Base-by-base conservation (phyloP, 805 yeast species). In the Metschnikowia aberdeeniae region DNA sequence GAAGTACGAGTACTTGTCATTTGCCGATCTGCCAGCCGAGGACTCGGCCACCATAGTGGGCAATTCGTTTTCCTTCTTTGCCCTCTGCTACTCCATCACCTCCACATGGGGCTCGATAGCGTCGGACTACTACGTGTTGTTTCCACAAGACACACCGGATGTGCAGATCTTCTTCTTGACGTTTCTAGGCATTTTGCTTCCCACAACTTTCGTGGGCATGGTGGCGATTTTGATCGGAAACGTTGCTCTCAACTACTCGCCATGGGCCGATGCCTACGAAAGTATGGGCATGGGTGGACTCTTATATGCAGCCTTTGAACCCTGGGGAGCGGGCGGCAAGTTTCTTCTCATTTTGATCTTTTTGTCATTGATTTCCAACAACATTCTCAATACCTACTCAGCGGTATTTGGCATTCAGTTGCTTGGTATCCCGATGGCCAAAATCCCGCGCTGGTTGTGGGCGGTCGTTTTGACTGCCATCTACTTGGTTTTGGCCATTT, bases 91-190 rank as follows among this genome's bases (percentile, higher is more conserved):
- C 57, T 81, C 95, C 26, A 81, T 84, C 38, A 87, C 96, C 3
- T 78, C 88, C 3, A 86, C 96, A 1, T 89, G 96, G 96, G 90
- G 95, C 36, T 83, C 90, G 2, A 77, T 86, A 49, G 87, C 96
- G 0, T 75, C 90, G 0, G 97, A 89, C 64, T 89, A 89, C 62
- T 86, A 86, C 62, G 78, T 89, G 40, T 70, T 87, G 41, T 81
- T 88, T 55, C 96, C 96, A 1, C 92, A 85, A 56, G 70, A 73
- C 34, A 78, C 87, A 0, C 74, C 85, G 2, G 78, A 78, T 44
- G 49, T 61, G 43, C 75, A 73, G 46, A 70, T 84, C 1, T 85
- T 81, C 56, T 19, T 64, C 14, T 66, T 83, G 51, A 87, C 95
- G 0, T 81, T 84, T 52, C 66, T 80, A 20, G 85, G 86, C 2